A percentile compares a stretch with the other conserved stretches of the same genome.
phyloP scores from a whole-genome alignment of 345 rosid species.

The Xanthoceras sorbifolium region DNA sequence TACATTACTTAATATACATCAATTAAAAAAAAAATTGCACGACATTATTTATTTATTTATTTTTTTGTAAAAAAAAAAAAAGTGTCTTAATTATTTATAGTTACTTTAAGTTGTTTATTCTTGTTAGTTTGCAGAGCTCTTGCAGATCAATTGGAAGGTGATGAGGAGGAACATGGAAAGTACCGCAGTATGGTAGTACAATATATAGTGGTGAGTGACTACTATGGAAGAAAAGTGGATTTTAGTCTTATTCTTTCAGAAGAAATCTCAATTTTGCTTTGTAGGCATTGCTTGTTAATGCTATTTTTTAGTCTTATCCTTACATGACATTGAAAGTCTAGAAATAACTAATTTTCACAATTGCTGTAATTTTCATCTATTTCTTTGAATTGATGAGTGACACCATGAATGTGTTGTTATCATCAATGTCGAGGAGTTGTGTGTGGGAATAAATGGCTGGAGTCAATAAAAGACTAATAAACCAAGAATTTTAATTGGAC shows the following conservation, averaged over 20 bases:
- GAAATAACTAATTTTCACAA: neutral
- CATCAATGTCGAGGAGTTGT: neutral
- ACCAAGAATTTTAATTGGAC: neutral
- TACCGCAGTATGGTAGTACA: slow-evolving; percentile 73
- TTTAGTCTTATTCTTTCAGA: neutral
- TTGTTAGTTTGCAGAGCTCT: slow-evolving; percentile 62
- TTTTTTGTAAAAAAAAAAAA: neutral
- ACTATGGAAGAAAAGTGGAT: neutral
- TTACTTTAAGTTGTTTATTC: slow-evolving; percentile 32
- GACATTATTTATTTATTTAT: neutral
- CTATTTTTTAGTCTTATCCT: slow-evolving; percentile 3
- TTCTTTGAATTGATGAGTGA: neutral
- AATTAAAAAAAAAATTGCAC: neutral
- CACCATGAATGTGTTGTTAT: neutral
- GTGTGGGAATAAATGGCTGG: neutral
- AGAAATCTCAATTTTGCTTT: neutral
- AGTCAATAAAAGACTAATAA: neutral
- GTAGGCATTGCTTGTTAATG: neutral
- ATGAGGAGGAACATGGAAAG: slow-evolving; percentile 74
- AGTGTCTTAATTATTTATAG: neutral
- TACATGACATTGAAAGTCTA: neutral
- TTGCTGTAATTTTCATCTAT: neutral
- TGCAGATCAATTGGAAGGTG: slow-evolving; percentile 90
- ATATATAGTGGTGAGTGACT: slow-evolving; percentile 59
- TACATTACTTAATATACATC: neutral